Base-by-base conservation (phyloP, 192 early-diverging fungal genomes). In the Gorgonomyces haynaldii region DNA sequence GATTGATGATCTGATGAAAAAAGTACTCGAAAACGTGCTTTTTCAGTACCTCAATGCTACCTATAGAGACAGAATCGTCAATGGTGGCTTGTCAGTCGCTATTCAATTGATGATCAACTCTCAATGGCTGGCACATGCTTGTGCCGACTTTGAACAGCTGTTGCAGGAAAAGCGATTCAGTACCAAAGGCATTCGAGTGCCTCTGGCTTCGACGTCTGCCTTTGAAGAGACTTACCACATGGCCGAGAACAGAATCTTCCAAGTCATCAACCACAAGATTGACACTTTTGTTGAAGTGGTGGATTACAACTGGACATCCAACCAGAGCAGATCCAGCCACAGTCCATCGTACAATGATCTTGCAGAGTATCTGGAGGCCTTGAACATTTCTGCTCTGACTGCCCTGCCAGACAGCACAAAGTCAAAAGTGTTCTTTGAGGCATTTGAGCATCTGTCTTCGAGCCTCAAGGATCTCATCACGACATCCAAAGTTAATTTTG, bases 101-200 rank as follows among this genome's bases (percentile, higher is more conserved):
- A 70, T 83, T n/a, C 89, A 91, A 54, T 86, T 88, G 17, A 74
- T 89, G 30, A 75, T 84, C 55, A 89, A 91, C 51, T 57, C 84
- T 19, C 83, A 87, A 44, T 87, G 71, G 42, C 83, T 86, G 50
- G 69, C 80, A 43, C 50, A 65, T 25, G 79, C 78, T 0, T 83
- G 81, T 40, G 53, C 52, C 0, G 79, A 89, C 54, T 81, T 90
- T 60, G 89, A 91, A 64, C 57, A 69, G 42, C 55, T 88, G n/a
- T 49, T 90, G 34, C 75, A 71, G 54, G 77, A 88, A 37, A 68
- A 60, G 42, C 61, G 76, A 72, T 72, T 38, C 31, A 23, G 36
- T 22, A 17, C 35, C 37, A 67, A 76, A 37, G 62, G 62, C 1
- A 79, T 67, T 1, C 56, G 57, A 21, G 67, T 89, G 15, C 49